Conservation (phyloP, 257 asterid genomes). For the Misopates orontium region DNA sequence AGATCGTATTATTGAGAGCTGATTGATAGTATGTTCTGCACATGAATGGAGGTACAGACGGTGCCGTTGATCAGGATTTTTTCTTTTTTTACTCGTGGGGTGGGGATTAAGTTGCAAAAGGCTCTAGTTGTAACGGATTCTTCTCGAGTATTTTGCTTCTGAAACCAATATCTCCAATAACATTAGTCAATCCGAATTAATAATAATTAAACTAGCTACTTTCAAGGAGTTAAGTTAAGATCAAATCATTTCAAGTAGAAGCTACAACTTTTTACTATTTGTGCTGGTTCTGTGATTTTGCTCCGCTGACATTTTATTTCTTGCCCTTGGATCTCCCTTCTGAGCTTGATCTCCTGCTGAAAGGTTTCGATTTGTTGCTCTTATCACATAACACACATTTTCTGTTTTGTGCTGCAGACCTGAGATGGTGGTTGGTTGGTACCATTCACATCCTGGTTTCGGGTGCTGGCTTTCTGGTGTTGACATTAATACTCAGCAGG, state of each 20-base stretch:
- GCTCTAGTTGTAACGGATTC: too few relatives aligned
- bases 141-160: too few relatives aligned
- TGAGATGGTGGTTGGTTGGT: constrained; percentile 99
- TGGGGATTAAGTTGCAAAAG: not conserved
- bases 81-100: not conserved
- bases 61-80: too few relatives aligned
- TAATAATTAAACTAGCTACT: not conserved
- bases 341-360: not conserved
- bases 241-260: too few relatives aligned
- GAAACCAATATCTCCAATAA: too few relatives aligned
- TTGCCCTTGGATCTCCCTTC: too few relatives aligned
- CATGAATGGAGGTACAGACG: not conserved
- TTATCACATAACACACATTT: too few relatives aligned
- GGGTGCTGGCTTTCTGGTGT: constrained; percentile 99
- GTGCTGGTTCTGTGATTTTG: too few relatives aligned
- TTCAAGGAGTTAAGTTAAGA: not conserved
- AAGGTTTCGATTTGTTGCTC: not conserved
- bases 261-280: too few relatives aligned
- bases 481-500: constrained; percentile 98
- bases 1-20: not conserved
- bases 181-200: not conserved
- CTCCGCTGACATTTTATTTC: too few relatives aligned
- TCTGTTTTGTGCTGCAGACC: constrained; percentile 56
- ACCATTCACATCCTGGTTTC: constrained; percentile 97
- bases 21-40: not conserved